phyloP scores from a whole-genome alignment of 768 basidiomycete genomes.

The Tylopilus sp. region DNA sequence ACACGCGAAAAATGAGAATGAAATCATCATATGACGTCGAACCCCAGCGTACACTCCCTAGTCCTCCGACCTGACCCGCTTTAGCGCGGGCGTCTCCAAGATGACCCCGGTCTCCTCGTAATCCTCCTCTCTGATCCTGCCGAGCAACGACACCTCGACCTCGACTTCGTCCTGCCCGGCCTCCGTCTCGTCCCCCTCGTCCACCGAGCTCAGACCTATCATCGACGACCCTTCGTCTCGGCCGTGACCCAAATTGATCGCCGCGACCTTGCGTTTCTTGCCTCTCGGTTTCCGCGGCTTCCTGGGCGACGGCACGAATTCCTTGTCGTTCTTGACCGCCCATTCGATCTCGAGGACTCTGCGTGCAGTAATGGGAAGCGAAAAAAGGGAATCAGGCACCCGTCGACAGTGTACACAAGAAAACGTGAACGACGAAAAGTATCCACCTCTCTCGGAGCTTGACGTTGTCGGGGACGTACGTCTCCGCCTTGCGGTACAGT shows the following conservation, averaged over 20 bases:
- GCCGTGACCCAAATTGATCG: constrained; percentile 8
- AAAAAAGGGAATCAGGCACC: constrained; percentile 27
- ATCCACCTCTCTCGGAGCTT: constrained; percentile 88
- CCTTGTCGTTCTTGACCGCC: constrained; percentile 61
- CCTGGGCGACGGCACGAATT: constrained; percentile 56
- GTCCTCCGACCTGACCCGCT: constrained; percentile 23
- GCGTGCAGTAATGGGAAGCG: neutral
- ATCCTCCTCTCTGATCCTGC: constrained; percentile 26
- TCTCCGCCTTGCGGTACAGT: constrained; percentile 77
- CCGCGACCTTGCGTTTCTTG: constrained; percentile 31
- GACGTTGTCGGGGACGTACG: constrained; percentile 81
- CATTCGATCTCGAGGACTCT: constrained; percentile 84
- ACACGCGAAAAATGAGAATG: neutral
- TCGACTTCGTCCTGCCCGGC: constrained; percentile 4
- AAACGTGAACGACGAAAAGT: constrained; percentile 65
- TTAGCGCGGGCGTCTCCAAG: constrained; percentile 25
- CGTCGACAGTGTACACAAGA: constrained; percentile 51
- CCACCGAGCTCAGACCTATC: constrained; percentile 27
- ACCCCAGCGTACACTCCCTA: constrained; percentile 6
- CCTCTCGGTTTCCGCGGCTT: constrained; percentile 36
- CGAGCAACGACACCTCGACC: constrained; percentile 10
- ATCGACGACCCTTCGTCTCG: constrained; percentile 18
- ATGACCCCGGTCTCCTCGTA: constrained; percentile 22
- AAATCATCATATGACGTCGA: too few relatives aligned
- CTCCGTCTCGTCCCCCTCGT: constrained; percentile 42